These are phyloP conservation scores for Trapa incisa DNA, from an alignment of 345 rosid species.

Conservation along the genomic window DNA sequence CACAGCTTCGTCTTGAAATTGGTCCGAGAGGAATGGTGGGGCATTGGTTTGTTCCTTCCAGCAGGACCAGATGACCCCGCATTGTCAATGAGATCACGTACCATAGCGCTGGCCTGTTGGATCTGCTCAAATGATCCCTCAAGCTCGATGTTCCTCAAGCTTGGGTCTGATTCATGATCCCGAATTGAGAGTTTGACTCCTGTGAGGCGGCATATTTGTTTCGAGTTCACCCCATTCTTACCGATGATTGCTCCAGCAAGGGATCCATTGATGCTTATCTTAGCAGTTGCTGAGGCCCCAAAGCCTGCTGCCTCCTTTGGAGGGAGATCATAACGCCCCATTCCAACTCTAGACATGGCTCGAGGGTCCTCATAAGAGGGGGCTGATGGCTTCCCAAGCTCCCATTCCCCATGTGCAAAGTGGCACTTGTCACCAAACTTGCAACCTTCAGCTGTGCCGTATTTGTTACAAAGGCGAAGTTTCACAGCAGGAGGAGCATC, in stretches of 20 bases:
- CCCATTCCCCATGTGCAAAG: slow-evolving; percentile 85
- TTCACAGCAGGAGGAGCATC: slow-evolving; percentile 51
- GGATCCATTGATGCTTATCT: slow-evolving; percentile 83
- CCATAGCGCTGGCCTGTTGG: slow-evolving; percentile 91
- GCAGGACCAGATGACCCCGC: slow-evolving; percentile 36
- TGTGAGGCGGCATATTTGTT: slow-evolving; percentile 72
- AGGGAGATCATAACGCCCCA: slow-evolving; percentile 38
- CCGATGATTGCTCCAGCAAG: slow-evolving; percentile 95
- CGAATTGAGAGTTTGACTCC: slow-evolving; percentile 87
- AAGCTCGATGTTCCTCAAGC: slow-evolving; percentile 74
- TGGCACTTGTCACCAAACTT: slow-evolving; percentile 74
- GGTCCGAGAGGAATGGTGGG: slow-evolving; percentile 18
- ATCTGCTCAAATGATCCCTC: slow-evolving; percentile 98
- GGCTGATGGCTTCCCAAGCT: slow-evolving; percentile 45
- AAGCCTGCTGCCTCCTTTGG: slow-evolving; percentile 63
- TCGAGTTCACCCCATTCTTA: slow-evolving; percentile 83
- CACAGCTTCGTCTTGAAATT: slow-evolving; percentile 80
- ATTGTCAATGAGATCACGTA: slow-evolving; percentile 66
- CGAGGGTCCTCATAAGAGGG: slow-evolving; percentile 54
- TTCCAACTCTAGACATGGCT: slow-evolving; percentile 37
- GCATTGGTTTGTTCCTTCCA: slow-evolving; percentile 17
- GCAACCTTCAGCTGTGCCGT: slow-evolving; percentile 71
- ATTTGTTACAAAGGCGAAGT: slow-evolving; percentile 56
- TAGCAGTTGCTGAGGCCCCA: slow-evolving; percentile 82
- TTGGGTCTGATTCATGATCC: slow-evolving; percentile 74